Evolutionary conservation across 331 rosid species (phyloP), one percentile per base, ranked within the genome.

Genomic region (Pyrus hybrid): DNA sequence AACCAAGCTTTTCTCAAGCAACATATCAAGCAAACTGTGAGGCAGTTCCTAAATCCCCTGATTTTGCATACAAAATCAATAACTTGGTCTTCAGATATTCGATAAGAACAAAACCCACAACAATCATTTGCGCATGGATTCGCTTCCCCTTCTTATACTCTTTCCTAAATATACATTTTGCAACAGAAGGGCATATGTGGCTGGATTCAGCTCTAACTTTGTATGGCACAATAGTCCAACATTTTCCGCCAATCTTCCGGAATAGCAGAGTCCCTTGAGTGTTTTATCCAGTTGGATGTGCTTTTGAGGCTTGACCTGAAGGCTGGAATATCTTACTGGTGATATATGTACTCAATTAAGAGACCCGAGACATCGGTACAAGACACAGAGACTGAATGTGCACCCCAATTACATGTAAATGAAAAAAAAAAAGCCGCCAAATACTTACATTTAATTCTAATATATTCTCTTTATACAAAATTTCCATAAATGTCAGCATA

Each of bases 131-230:
- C 3, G 90, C 88, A 77, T 80, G 93, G 53, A 93, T 87, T 83
- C 85, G 86, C 80, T 82, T 87, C 30, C 90, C 93, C 78, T 71
- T 83, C 76, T 30, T 68, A 71, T 89, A 87, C 71, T 85, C 82
- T 85, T 88, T 93, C 82, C 89, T 80, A 77, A 74, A 87, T 75
- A 89, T 86, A 73, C 93, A 83, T 91, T 93, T 84, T 91, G 91
- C 84, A 91, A 85, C 73, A 91, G 81, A 83, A 91, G 91, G 37
- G 88, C 80, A 79, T 87, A 89, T 16, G 93, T 85, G 61, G 70
- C 76, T 5, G 82, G 76, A 35, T 83, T 77, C 54, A 80, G 81
- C 26, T 33, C 80, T 67, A 76, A 28, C 60, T 85, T 79, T 13
- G 82, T 68, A 61, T 76, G 12, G 68, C 85, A 93, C 86, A 93